These are phyloP conservation scores for Tubosaeta sp. DNA, from an alignment of 768 basidiomycete genomes.

Conservation along the genomic window DNA sequence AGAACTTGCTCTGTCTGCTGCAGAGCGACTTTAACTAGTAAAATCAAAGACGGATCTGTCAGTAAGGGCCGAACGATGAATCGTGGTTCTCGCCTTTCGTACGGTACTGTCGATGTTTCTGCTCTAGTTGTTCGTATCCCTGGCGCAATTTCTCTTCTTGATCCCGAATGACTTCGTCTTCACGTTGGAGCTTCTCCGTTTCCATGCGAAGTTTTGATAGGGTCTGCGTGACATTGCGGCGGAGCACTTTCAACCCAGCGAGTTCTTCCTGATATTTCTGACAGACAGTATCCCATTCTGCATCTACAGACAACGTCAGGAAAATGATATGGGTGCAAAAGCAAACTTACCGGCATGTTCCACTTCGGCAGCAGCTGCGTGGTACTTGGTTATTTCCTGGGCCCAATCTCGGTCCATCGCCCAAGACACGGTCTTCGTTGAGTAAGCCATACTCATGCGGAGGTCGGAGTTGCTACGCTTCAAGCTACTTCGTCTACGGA, in stretches of 20 bases:
- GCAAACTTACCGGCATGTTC: slow-evolving; percentile 36
- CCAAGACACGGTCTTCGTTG: slow-evolving; percentile 70
- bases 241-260: slow-evolving; percentile 51
- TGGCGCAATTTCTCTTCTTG: slow-evolving; percentile 38
- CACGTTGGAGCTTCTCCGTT: slow-evolving; percentile 38
- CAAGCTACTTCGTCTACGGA: slow-evolving; percentile 59
- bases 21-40: slow-evolving; percentile 36
- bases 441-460: slow-evolving; percentile 44
- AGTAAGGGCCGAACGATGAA: background rate
- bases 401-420: slow-evolving; percentile 64
- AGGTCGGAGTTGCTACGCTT: slow-evolving; percentile 49
- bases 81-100: slow-evolving; percentile 32
- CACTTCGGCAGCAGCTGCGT: slow-evolving; percentile 37
- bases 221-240: slow-evolving; percentile 46
- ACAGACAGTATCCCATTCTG: slow-evolving; percentile 58
- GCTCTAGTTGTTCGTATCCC: slow-evolving; percentile 38
- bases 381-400: slow-evolving; percentile 49
- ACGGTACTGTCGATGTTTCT: slow-evolving; percentile 39
- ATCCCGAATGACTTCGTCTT: slow-evolving; percentile 37
- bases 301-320: slow-evolving; percentile 34
- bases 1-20: slow-evolving; percentile 45
- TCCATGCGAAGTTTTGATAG: slow-evolving; percentile 37
- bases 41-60: slow-evolving; percentile 4
- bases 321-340: background rate
- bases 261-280: slow-evolving; percentile 60